Evolutionary conservation across 768 basidiomycete genomes (phyloP), one percentile per base, ranked within the genome.

Genomic region (Auricularia heimuer): DNA sequence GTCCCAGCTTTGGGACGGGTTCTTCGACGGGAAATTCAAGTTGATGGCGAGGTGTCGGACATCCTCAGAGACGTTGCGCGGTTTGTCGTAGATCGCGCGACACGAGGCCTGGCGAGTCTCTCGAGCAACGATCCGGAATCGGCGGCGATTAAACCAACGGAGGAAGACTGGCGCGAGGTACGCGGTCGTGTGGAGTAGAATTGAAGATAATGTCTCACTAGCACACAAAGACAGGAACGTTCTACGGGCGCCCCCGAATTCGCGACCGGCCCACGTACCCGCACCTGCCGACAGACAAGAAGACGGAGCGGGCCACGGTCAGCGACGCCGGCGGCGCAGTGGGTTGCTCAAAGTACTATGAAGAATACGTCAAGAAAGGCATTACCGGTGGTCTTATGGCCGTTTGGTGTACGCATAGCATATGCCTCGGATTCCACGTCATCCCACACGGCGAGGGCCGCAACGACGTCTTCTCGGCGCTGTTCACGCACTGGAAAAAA

Each of bases 401-500:
- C 29, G 54, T 29, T 3, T 54, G 54, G 54, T 54, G 54, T 18
- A n/a, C 54, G 29, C 54, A 54, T 18, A n/a, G 18, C 3, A 29
- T 54, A 8, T 54, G 54, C 54, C 29, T 54, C 2, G 54, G 54
- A 1, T 54, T 54, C 11, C 54, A 54, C n/a, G 18, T n/a, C 64
- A 79, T 78, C 21, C 77, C 76, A 0, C 51, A 67, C 7, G 73
- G 69, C 1, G 77, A 78, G 66, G 77, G 77, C 2, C 47, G 74
- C 1, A 77, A 79, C 64, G 75, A 78, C 67, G 75, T 78, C 0
- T 79, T 79, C 64, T 77, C 74, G 1, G 77, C 78, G 0, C 68
- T 79, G 1, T 67, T 76, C 12, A 79, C 77, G 1, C 68, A 68
- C 1, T 78, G 73, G 73, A 47, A 66, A 7, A 70, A 35, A n/a